Conservation (phyloP, 2,329 filamentous ascomycete genomes). For the Lasiodiplodia sp. region DNA sequence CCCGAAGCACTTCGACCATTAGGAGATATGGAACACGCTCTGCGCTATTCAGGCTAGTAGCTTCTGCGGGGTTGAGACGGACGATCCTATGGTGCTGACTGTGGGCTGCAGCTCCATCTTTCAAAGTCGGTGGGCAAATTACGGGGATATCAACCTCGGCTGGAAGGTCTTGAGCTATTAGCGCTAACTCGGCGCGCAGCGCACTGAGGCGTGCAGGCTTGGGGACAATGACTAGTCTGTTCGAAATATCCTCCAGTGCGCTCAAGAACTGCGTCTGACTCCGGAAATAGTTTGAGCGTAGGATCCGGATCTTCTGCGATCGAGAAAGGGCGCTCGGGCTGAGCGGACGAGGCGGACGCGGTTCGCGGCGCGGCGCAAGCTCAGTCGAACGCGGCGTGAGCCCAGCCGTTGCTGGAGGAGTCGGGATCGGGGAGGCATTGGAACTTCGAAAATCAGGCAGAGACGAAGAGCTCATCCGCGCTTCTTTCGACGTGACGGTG, state of each 20-base stretch:
- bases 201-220: conserved; percentile 84
- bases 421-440: conserved; percentile 49
- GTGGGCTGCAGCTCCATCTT: conserved; percentile 75
- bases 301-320: conserved; percentile 72
- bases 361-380: conserved; percentile 59
- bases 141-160: conserved; percentile 85
- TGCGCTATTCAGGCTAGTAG: conserved; percentile 84
- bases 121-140: conserved; percentile 77
- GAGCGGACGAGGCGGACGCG: conserved; percentile 58
- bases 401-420: conserved; percentile 51
- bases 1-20: conserved; percentile 82
- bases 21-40: conserved; percentile 85
- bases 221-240: conserved; percentile 81
- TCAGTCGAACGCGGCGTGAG: conserved; percentile 33
- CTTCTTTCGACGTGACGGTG: conserved; percentile 64
- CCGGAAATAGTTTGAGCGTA: conserved; percentile 83
- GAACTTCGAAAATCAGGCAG: conserved; percentile 68
- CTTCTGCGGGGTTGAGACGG: conserved; percentile 81
- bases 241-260: conserved; percentile 83
- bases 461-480: conserved; percentile 72
- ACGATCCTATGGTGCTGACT: conserved; percentile 85
- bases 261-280: conserved; percentile 82
- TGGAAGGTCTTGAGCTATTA: conserved; percentile 81
- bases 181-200: conserved; percentile 78
- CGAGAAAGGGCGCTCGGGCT: conserved; percentile 68